phyloP scores from a whole-genome alignment of 2,329 filamentous ascomycete genomes.

The Exophiala bonariae region DNA sequence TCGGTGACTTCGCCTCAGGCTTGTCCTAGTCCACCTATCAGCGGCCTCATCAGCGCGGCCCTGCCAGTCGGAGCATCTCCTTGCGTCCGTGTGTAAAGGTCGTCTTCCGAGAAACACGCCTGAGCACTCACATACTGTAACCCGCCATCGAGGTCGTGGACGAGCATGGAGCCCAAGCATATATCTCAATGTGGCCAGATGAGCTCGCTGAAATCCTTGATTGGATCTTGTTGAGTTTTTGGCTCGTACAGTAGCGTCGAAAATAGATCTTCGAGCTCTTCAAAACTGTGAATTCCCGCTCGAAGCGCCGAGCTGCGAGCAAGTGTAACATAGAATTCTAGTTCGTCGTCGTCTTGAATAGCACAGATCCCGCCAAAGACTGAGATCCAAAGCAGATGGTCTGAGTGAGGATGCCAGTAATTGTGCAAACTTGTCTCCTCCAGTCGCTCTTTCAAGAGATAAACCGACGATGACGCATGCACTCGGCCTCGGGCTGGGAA shows the following conservation, averaged over 20 bases:
- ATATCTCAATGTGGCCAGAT: constrained; percentile 9
- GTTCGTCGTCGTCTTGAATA: constrained; percentile 2
- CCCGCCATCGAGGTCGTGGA: no score
- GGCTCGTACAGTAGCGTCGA: constrained; percentile 15
- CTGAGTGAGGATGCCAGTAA: constrained; percentile 13
- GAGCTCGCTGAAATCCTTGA: constrained; percentile 10
- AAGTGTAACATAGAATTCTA: constrained; percentile 16
- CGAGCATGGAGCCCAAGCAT: no score
- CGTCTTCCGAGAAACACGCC: no score
- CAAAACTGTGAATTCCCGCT: constrained; percentile 9
- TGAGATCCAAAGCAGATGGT: constrained; percentile 16
- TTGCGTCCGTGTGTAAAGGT: no score
- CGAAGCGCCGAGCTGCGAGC: constrained; percentile 7
- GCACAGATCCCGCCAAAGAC: constrained; percentile 17
- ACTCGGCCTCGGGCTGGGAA: constrained; percentile 8
- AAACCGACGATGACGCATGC: constrained; percentile 3
- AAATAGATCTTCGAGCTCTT: constrained; percentile 14
- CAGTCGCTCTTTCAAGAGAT: constrained; percentile 4
- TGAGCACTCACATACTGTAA: no score
- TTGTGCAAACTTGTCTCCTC: constrained; percentile 7
- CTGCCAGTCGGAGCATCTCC: no score
- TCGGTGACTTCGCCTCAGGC: no score
- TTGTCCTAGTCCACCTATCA: no score
- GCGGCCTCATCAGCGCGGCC: no score
- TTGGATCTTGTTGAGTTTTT: constrained; percentile 10